Evolutionary conservation across 2,329 filamentous ascomycete genomes (phyloP), one percentile per base, ranked within the genome.

Genomic region (Cytospora paraplurivora): DNA sequence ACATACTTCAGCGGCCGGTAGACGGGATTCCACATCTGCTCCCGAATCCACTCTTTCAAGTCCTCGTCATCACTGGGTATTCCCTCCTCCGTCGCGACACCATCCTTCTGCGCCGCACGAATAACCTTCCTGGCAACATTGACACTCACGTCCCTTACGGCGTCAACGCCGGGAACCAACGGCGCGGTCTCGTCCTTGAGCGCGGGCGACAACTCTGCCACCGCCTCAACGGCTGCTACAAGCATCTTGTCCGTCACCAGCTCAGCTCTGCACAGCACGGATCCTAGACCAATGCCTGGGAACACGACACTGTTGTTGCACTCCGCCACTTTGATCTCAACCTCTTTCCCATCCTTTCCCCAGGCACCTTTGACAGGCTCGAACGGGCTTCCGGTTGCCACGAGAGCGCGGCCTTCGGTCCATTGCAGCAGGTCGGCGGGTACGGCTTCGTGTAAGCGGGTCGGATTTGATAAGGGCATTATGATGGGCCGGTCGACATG

Each of bases 231-330:
- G 0, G 92, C 93, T 0, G 90, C 90, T 0, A 96, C 90, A 13
- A 96, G 85, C 86, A 96, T 93, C 67, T 85, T 84, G 66, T 93
- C 88, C 0, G 89, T 90, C 34, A 96, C 76, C 0, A 87, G 80
- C 13, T 78, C 81, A 3, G 89, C 82, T 15, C 91, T 86, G 33
- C 82, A 88, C 1, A 96, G 83, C 0, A 97, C 85, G 8, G 85
- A 85, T 12, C 92, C 93, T 1, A 96, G 86, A 0, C 92, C 92
- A 64, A 96, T 94, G 0, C 92, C 92, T 0, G 92, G 92, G 74
- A 96, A 96, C 17, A 89, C 89, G 38, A 91, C 90, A 0, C 87
- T 90, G 76, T 96, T 96, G 77, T 96, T 96, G 77, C 93, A 96
- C 75, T 96, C 92, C 32, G 91, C 91, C 71, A 83, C 72, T 34